Conservation (phyloP, 192 early-diverging fungal genomes). For the Backusella luteola region DNA sequence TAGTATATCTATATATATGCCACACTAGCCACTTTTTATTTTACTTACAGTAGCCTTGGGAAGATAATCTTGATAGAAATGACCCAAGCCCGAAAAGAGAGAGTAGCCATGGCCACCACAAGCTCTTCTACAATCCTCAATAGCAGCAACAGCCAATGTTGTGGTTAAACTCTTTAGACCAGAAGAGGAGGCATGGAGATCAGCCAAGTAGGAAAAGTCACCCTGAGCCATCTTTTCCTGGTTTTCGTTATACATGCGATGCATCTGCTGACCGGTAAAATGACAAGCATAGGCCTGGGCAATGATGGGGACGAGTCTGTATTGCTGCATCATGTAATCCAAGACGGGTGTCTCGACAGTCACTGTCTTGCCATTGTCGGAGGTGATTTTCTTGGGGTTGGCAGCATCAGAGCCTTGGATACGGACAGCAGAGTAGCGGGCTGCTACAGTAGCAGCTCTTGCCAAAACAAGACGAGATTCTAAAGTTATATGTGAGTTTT, state of each 20-base stretch:
- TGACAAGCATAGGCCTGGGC: slow-evolving; percentile 53
- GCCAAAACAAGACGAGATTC: slow-evolving; percentile 42
- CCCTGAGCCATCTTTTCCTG: slow-evolving; percentile 53
- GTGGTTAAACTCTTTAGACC: slow-evolving; percentile 73
- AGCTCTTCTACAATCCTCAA: slow-evolving; percentile 74
- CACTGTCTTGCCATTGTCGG: not conserved
- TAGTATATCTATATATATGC: too few species aligned
- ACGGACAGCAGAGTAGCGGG: slow-evolving; percentile 48
- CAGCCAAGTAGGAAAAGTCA: slow-evolving; percentile 64
- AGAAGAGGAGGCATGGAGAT: slow-evolving; percentile 70
- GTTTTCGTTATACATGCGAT: slow-evolving; percentile 34
- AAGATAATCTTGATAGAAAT: slow-evolving; percentile 65
- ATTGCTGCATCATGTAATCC: slow-evolving; percentile 51
- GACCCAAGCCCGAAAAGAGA: slow-evolving; percentile 64
- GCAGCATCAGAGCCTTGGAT: slow-evolving; percentile 46
- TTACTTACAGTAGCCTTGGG: slow-evolving; percentile 62
- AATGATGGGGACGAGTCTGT: slow-evolving; percentile 50
- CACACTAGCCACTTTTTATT: too few species aligned
- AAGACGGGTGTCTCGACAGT: slow-evolving; percentile 52
- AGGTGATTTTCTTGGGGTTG: slow-evolving; percentile 32
- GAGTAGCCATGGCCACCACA: slow-evolving; percentile 81
- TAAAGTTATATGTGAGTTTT: not conserved
- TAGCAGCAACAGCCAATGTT: slow-evolving; percentile 59
- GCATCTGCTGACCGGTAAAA: slow-evolving; percentile 37
- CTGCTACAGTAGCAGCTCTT: slow-evolving; percentile 48